phyloP scores from a whole-genome alignment of 139 green algal species.

The Volvox africanus region DNA sequence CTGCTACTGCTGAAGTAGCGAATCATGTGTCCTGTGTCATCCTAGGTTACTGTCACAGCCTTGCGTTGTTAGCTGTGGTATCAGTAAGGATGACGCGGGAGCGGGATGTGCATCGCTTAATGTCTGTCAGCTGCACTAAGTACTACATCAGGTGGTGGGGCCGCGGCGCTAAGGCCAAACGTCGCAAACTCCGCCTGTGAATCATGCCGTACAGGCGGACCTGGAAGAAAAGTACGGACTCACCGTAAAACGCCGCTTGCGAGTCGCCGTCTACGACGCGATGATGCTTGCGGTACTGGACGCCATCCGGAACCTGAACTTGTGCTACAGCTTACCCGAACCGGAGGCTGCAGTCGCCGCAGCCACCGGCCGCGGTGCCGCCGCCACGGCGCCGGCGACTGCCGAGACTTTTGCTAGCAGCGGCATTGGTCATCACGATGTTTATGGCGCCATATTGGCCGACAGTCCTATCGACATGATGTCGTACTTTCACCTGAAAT shows the following conservation, averaged over 20 bases:
- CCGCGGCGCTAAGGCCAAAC: too few relatives aligned
- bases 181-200: background rate
- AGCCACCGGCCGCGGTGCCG: background rate
- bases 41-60: too few relatives aligned
- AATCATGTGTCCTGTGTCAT: too few relatives aligned
- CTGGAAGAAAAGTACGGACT: background rate
- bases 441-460: conserved; percentile 8
- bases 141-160: too few relatives aligned
- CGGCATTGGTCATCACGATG: background rate
- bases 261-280: conserved; percentile 24
- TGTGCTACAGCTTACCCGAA: conserved; percentile 16
- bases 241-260: background rate
- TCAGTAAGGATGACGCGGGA: too few relatives aligned
- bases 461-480: conserved; percentile 21
- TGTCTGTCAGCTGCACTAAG: too few relatives aligned
- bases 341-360: background rate
- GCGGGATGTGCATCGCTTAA: too few relatives aligned
- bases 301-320: conserved; percentile 20
- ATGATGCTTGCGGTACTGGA: conserved; percentile 28
- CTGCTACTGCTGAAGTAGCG: too few relatives aligned
- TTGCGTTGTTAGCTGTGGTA: too few relatives aligned
- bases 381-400: background rate
- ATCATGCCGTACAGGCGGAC: background rate
- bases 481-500: conserved; percentile 29
- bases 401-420: background rate